Evolutionary conservation across 139 green algal species (phyloP), one percentile per base, ranked within the genome.

Genomic region (Chlorella sp.): DNA sequence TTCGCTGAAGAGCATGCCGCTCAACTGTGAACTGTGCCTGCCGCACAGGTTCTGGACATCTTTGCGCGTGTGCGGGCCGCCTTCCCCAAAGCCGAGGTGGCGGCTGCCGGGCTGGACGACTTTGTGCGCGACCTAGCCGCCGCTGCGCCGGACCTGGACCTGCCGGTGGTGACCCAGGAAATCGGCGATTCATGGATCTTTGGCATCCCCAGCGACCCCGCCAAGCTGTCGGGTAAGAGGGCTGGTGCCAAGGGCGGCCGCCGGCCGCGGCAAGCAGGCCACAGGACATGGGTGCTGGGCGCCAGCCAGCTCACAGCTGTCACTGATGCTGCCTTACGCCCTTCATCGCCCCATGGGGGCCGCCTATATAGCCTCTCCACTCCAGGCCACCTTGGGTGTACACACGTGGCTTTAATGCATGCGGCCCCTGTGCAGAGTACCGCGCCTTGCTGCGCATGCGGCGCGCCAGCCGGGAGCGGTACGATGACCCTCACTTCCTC

Each of bases 111-210:
- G 24, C 86, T 94, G 80, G 92, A 95, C n/a, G 74, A 72, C 11
- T 95, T 91, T 68, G 76, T 88, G 65, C 67, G n/a, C 11, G 56
- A 83, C 5, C 79, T 95, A 32, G 32, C 62, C 28, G 75, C 70
- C 19, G 83, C 76, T 0, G 73, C 77, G 6, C 81, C 84, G 1
- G 28, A 54, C 0, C 70, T 90, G 69, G 36, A 86, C 56, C 84
- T 89, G 41, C 77, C 77, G 1, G 43, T 85, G 36, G 77, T 88
- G 48, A 80, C 79, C 0, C 43, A 32, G 9, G 79, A 84, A 60
- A 88, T 95, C 7, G 92, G 92, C 19, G 92, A 95, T 87, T 93
- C 91, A 1, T 95, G 92, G 92, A 89, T 93, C 43, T 85, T 94
- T 73, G 92, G 92, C 26, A 84, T 87, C 1, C 86, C 68, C 32